These are phyloP conservation scores for Purpureocillium takamizusanense DNA, from an alignment of 2,329 filamentous ascomycete species.

Conservation along the genomic window DNA sequence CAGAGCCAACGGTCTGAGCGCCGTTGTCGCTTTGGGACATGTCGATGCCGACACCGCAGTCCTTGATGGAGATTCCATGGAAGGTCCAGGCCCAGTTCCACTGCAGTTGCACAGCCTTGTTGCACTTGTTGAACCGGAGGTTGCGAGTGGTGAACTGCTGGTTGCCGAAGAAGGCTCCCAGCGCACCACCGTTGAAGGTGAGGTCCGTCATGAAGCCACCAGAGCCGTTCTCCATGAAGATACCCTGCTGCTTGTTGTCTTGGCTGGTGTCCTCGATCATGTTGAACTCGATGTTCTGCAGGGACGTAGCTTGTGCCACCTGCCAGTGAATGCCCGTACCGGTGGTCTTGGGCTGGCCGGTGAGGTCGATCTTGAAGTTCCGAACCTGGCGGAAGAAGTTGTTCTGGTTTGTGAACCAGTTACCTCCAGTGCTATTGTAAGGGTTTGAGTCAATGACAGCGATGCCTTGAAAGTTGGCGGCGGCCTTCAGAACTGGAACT, in stretches of 20 bases:
- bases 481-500: slow-evolving; percentile 67
- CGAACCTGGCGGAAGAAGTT: slow-evolving; percentile 80
- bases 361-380: slow-evolving; percentile 74
- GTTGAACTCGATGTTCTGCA: slow-evolving; percentile 76
- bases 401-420: slow-evolving; percentile 74
- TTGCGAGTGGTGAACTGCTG: slow-evolving; percentile 86
- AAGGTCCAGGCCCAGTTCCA: slow-evolving; percentile 88
- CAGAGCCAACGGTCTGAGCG: slow-evolving; percentile 74
- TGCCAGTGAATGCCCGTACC: slow-evolving; percentile 78
- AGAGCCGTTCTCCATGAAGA: slow-evolving; percentile 80
- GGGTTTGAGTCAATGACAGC: slow-evolving; percentile 84
- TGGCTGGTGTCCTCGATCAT: slow-evolving; percentile 59
- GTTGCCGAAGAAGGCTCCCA: slow-evolving; percentile 72
- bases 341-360: slow-evolving; percentile 46
- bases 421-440: slow-evolving; percentile 58
- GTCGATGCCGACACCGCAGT: slow-evolving; percentile 67
- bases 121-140: slow-evolving; percentile 70
- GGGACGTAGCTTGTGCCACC: slow-evolving; percentile 71
- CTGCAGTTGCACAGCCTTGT: slow-evolving; percentile 80
- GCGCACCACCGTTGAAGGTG: slow-evolving; percentile 72
- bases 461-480: slow-evolving; percentile 68
- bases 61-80: slow-evolving; percentile 66
- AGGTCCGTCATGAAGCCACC: slow-evolving; percentile 80
- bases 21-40: slow-evolving; percentile 53
- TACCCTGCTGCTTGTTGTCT: slow-evolving; percentile 62